Evolutionary conservation across 768 basidiomycete genomes (phyloP).

Genomic region (Phallus indusiatus): DNA sequence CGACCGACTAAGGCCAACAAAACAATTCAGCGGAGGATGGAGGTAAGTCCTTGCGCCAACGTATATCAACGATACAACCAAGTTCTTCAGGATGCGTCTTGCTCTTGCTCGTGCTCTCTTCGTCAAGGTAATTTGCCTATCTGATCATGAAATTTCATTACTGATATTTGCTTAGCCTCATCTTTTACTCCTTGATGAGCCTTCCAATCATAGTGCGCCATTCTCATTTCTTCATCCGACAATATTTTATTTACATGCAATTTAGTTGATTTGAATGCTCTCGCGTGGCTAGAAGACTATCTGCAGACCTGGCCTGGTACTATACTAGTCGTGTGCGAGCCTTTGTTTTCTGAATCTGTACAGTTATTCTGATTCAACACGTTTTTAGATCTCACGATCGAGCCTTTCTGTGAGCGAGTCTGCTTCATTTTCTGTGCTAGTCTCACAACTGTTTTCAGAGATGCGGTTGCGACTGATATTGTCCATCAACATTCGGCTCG

Average conservation of each 20-base stretch:
- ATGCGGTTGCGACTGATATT: constrained; percentile 96
- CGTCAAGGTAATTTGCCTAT: constrained; percentile 57
- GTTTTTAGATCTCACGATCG: constrained; percentile 82
- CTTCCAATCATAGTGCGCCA: constrained; percentile 86
- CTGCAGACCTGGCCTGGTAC: constrained; percentile 92
- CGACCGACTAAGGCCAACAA: constrained; percentile 79
- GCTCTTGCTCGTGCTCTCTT: constrained; percentile 93
- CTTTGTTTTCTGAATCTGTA: not conserved
- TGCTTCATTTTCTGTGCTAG: not conserved
- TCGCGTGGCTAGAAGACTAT: constrained; percentile 97
- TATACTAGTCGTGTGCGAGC: constrained; percentile 76
- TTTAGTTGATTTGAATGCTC: constrained; percentile 82
- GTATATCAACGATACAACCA: not conserved
- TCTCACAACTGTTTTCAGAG: constrained; percentile 31
- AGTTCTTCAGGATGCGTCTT: constrained; percentile 70
- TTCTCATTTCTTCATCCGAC: not conserved
- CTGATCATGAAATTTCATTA: not conserved
- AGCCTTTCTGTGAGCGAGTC: constrained; percentile 66
- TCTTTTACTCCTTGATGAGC: constrained; percentile 80
- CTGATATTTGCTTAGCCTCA: constrained; percentile 36
- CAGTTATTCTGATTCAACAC: constrained; percentile 7
- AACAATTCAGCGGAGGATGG: constrained; percentile 95
- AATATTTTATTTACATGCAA: not conserved
- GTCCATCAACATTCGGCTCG: constrained; percentile 91
- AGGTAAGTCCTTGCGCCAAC: constrained; percentile 33